These are phyloP conservation scores for Phytopythium mirpurense DNA, from an alignment of 352 stramenopile species.

Conservation along the genomic window DNA sequence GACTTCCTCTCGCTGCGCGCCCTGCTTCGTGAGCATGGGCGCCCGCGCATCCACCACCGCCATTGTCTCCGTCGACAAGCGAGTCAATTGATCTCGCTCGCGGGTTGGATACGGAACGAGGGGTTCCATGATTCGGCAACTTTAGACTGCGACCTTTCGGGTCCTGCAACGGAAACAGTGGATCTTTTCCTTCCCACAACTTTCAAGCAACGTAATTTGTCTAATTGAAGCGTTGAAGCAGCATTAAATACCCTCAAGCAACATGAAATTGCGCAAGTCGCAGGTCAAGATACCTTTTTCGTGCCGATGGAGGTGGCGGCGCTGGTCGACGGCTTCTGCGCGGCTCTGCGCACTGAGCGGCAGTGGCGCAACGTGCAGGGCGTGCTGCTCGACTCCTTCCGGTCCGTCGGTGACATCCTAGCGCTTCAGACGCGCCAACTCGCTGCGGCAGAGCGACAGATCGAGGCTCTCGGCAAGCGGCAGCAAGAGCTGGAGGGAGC, in stretches of 20 bases:
- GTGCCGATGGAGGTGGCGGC: background rate
- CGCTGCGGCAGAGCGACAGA: slow-evolving; percentile 10
- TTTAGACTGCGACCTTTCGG: slow-evolving; percentile 1
- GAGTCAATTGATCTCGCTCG: background rate
- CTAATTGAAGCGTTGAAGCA: background rate
- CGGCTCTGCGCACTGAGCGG: slow-evolving; percentile 33
- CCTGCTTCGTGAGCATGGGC: slow-evolving; percentile 3
- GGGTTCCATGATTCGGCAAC: background rate
- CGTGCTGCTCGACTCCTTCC: slow-evolving; percentile 39
- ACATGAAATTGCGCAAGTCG: background rate
- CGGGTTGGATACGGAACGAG: background rate
- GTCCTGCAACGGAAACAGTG: background rate
- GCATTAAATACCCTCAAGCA: too few relatives aligned
- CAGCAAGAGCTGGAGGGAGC: slow-evolving; percentile 14
- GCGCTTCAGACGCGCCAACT: slow-evolving; percentile 26
- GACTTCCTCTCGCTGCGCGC: slow-evolving; percentile 19
- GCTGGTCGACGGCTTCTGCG: slow-evolving; percentile 7
- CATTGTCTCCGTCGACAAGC: background rate
- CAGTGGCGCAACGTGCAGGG: slow-evolving; percentile 65
- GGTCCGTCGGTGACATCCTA: slow-evolving; percentile 28
- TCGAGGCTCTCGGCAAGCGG: slow-evolving; percentile 15
- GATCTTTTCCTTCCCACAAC: background rate
- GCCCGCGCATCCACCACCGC: background rate
- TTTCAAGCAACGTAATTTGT: background rate
- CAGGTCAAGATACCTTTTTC: background rate